These are phyloP conservation scores for Salvia sclarea DNA, from an alignment of 305 asterid species.

Conservation along the genomic window DNA sequence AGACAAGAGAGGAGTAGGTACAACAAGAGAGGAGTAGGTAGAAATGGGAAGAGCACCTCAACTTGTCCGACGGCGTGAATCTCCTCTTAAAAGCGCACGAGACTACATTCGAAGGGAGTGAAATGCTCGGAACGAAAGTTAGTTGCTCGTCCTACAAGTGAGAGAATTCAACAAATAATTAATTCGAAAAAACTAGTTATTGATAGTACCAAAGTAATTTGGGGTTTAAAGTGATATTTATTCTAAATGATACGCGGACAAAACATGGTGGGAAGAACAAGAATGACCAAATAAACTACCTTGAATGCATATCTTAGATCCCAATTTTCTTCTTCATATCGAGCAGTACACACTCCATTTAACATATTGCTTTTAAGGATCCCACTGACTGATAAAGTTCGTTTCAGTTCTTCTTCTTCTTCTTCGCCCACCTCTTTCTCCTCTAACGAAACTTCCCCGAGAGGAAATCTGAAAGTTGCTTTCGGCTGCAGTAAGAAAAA, in stretches of 20 bases:
- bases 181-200: conserved; percentile 22
- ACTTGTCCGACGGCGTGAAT: conserved; percentile 80
- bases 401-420: conserved; percentile 62
- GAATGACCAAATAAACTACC: conserved; percentile 44
- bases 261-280: too few species aligned
- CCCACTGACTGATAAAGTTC: conserved; percentile 58
- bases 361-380: conserved; percentile 52
- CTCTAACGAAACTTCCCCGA: conserved; percentile 75
- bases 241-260: too few species aligned
- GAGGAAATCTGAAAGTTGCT: conserved; percentile 75
- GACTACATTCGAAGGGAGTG: conserved; percentile 78
- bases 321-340: conserved; percentile 62
- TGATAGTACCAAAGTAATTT: too few species aligned
- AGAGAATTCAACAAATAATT: conserved; percentile 20
- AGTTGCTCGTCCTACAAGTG: conserved; percentile 75
- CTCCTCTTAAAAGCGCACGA: conserved; percentile 84
- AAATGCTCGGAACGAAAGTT: conserved; percentile 76
- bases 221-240: too few species aligned
- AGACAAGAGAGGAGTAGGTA: background rate
- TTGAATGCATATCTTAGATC: conserved; percentile 70
- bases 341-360: conserved; percentile 75
- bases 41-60: conserved; percentile 55
- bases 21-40: background rate
- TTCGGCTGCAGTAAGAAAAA: conserved; percentile 60
- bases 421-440: conserved; percentile 76